Base-by-base conservation (phyloP, 805 yeast species). In the Starmerella stigmatis region DNA sequence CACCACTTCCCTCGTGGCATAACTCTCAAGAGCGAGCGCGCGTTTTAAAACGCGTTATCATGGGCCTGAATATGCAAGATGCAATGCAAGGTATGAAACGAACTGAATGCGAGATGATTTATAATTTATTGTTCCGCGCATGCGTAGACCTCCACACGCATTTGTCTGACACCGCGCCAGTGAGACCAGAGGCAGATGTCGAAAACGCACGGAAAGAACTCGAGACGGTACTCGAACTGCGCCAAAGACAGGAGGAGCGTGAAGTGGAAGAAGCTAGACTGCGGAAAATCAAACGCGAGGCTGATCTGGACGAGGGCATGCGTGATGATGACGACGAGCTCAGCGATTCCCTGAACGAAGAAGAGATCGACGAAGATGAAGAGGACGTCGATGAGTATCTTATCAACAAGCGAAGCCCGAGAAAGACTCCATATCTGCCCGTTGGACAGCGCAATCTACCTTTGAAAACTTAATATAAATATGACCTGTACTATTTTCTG, bases 11-110 rank as follows among this genome's bases (percentile, higher is more conserved):
- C 1, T 31, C 42, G 6, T 47, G 50, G 50, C 12, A 20, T 4
- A 41, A 30, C 28, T 16, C 53, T 5, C 50, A 40, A 11, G 55
- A 52, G n/a, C 44, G 46, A 6, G 49, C 52, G n/a, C 47, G 53
- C 5, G 45, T 45, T 10, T 42, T 52, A 1, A 52, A 52, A 21
- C 32, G 51, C 8, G 35, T 49, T 2, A 40, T 52, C 30, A 51
- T 52, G 46, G 55, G 56, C 3, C 33, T 52, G 11, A 46, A 49
- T 19, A 51, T 50, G 44, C 48, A 43, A 4, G 54, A 51, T 3
- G 52, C 54, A 6, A 31, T 38, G 26, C 48, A 42, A 8, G 40
- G 33, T 5, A 45, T 52, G 54, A 51, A 50, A 21, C 48, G 53
- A 2, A 36, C 56, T 6, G 56, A 52, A 25, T 25, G 44, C 30